phyloP scores from a whole-genome alignment of 176 grass and related monocot genomes.

The Cocos nucifera region DNA sequence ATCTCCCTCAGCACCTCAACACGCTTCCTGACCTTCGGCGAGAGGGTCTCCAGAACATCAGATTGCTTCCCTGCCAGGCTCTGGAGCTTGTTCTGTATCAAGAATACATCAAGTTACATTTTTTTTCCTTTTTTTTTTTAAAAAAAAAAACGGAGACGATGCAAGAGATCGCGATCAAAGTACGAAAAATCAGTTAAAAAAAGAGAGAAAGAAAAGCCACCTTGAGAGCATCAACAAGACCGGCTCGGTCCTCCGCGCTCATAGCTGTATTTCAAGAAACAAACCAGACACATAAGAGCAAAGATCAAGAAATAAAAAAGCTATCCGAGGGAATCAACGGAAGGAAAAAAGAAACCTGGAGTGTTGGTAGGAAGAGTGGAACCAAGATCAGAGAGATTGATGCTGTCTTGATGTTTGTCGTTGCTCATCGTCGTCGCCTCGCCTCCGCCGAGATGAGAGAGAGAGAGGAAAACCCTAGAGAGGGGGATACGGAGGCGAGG shows the following conservation, averaged over 20 bases:
- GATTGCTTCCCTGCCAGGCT: slow-evolving; percentile 8
- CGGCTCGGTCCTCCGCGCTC: slow-evolving; percentile 16
- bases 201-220: neutral
- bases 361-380: neutral
- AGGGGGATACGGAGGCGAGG: no score
- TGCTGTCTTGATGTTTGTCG: slow-evolving; percentile 1
- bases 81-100: slow-evolving; percentile 13
- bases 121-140: no score
- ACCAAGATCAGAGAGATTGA: slow-evolving; percentile 2
- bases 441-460: neutral
- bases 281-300: neutral
- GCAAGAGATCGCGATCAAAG: no score
- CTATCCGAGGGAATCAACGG: neutral
- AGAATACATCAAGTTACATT: neutral
- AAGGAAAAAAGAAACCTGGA: neutral
- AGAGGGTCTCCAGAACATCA: slow-evolving; percentile 13
- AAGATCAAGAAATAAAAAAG: neutral
- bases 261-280: neutral
- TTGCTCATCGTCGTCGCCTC: slow-evolving; percentile 8
- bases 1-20: slow-evolving; percentile 16
- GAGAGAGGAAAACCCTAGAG: neutral
- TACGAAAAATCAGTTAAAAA: no score
- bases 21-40: slow-evolving; percentile 16
- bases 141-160: no score
- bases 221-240: slow-evolving; percentile 18